Evolutionary conservation across 306 rosid genomes (phyloP), one percentile per base, ranked within the genome.

Genomic region (Potentilla sterilis): DNA sequence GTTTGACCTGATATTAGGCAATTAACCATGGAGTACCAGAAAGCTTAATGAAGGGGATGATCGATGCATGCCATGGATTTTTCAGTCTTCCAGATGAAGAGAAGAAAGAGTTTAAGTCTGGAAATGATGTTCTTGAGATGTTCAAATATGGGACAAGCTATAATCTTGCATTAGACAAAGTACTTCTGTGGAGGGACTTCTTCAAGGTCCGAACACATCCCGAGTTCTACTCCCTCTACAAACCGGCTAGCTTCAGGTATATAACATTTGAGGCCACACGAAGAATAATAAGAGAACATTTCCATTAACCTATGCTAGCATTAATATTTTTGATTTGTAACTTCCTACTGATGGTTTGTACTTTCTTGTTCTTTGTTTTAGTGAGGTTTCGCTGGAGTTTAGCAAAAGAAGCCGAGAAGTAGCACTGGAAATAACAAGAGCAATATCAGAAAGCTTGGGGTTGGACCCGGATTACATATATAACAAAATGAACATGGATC

Each of bases 1-100:
- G 38, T 37, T 37, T 49, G 1, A 57, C 4, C 8, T 22, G 35
- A 3, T 22, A 1, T 24, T 7, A 88, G 91, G 47, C 82, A 13
- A 85, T 63, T 24, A 85, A 85, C 34, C 89, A 85, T 52, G 92
- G 86, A 32, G 72, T 88, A 40, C 61, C 85, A 0, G 83, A 83
- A 82, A 80, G 34, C 8, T 69, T 88, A 37, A 78, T 77, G 75
- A 80, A 80, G 57, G 81, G 67, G 10, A 73, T 82, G 81, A 79
- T 85, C 73, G 73, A 75, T 1, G 81, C 67, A 6, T 72, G 78
- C 34, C 42, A n/a, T 0, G 80, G 73, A 59, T 88, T 88, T 78
- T 85, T 85, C 59, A 61, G 82, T 21, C 64, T 58, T 28, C 64
- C 64, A 1, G 64, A 58, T 1, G 38, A 58, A 3, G 64, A 58